These are phyloP conservation scores for Kuraishia piskuri DNA, from an alignment of 805 yeast genomes.

Conservation along the genomic window DNA sequence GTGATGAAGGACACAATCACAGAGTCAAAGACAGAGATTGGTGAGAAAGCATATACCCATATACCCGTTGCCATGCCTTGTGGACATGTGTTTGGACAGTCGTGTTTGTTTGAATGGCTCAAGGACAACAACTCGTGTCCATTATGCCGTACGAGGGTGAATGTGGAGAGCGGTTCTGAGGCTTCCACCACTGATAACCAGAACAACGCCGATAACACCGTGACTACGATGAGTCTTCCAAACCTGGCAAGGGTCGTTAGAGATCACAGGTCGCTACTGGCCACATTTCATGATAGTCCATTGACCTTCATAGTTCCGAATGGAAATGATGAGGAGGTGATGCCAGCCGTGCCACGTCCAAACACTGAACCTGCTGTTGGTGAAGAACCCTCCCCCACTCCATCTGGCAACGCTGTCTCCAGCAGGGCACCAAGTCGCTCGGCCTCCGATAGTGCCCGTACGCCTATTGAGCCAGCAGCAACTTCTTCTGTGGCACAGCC, in stretches of 20 bases:
- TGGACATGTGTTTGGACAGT: constrained; percentile 76
- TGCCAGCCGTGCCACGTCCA: neutral
- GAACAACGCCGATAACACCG: constrained; percentile 7
- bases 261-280: constrained; percentile 20
- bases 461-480: neutral
- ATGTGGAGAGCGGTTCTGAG: constrained; percentile 17
- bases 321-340: constrained; percentile 13
- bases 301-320: constrained; percentile 20
- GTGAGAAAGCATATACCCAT: constrained; percentile 34
- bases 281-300: constrained; percentile 21
- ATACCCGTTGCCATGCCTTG: constrained; percentile 73
- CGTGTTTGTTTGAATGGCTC: constrained; percentile 84
- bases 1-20: constrained; percentile 18
- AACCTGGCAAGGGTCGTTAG: constrained; percentile 25
- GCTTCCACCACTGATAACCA: constrained; percentile 1
- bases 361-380: neutral
- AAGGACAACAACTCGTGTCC: constrained; percentile 73
- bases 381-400: neutral
- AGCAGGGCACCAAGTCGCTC: neutral
- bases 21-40: constrained; percentile 14
- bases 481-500: neutral
- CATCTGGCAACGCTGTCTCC: neutral
- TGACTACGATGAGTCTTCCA: constrained; percentile 25
- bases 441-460: neutral
- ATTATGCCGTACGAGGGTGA: constrained; percentile 60